Base-by-base conservation (phyloP, 768 basidiomycete genomes). In the Sporobolomyces phaffii region DNA sequence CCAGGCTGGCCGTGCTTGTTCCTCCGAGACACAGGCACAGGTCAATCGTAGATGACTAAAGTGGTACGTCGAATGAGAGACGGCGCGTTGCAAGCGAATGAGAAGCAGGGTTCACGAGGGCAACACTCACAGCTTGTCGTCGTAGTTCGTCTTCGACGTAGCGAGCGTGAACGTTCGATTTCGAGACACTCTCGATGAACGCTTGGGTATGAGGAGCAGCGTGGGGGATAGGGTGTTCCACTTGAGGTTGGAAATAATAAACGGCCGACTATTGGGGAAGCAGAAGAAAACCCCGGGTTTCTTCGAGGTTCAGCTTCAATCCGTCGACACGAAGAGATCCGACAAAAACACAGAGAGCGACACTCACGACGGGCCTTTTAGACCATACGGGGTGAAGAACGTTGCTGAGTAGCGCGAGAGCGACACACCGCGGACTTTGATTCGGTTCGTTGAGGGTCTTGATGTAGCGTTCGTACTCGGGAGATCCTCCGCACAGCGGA, bases 31-130 rank as follows among this genome's bases (percentile, higher is more conserved):
- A 97, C 40, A 99, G 80, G 33, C 88, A 86, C 74, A 99, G 91
- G 78, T 99, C 94, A 76, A 98, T 97, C 17, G 94, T 99, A 0
- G 94, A 89, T 10, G 94, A 97, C 92, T 97, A n/a, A n/a, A n/a
- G n/a, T n/a, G n/a, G n/a, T n/a, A n/a, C n/a, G n/a, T n/a, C n/a
- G n/a, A n/a, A n/a, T n/a, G n/a, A n/a, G n/a, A n/a, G n/a, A n/a
- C n/a, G n/a, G n/a, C n/a, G n/a, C n/a, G n/a, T n/a, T n/a, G n/a
- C n/a, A n/a, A n/a, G n/a, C n/a, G 24, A 20, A 33, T 10, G n/a
- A 24, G 18, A 36, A n/a, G n/a, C n/a, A n/a, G n/a, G n/a, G n/a
- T n/a, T 17, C 22, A 17, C n/a, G 45, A 22, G 7, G 5, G n/a
- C n/a, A 2, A 7, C 8, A 72, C 91, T 81, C 79, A 96, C 94